phyloP scores from a whole-genome alignment of 805 yeast genomes.

The Kregervanrija fluxuum region DNA sequence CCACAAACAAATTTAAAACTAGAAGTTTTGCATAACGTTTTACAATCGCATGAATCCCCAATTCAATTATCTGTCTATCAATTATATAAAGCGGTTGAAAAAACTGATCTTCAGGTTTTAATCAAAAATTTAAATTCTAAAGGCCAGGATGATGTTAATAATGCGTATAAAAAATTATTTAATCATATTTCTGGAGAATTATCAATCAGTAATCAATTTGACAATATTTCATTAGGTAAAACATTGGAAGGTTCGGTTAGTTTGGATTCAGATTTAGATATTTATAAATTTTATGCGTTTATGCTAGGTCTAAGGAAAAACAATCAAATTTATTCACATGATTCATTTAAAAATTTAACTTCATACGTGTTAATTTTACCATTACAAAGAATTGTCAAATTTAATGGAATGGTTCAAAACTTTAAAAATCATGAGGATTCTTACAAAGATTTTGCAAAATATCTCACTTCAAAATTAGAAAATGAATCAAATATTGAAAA shows the following conservation, averaged over 20 bases:
- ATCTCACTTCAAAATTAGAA: slow-evolving; percentile 11
- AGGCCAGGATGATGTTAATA: slow-evolving; percentile 14
- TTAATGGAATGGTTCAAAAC: slow-evolving; percentile 25
- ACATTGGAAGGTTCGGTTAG: slow-evolving; percentile 16
- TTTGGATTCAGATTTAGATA: slow-evolving; percentile 12
- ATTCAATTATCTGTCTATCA: slow-evolving; percentile 32
- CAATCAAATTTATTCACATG: slow-evolving; percentile 31
- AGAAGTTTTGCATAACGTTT: slow-evolving; percentile 28
- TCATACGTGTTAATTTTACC: slow-evolving; percentile 39
- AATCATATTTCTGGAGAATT: slow-evolving; percentile 9
- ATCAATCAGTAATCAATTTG: slow-evolving; percentile 24
- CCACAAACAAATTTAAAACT: slow-evolving; percentile 28
- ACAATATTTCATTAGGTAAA: slow-evolving; percentile 22
- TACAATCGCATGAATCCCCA: slow-evolving; percentile 34
- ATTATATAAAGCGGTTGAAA: slow-evolving; percentile 29
- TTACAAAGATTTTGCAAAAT: slow-evolving; percentile 21
- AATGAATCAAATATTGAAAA: background rate
- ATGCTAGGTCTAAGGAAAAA: slow-evolving; percentile 42
- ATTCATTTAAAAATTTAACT: slow-evolving; percentile 22
- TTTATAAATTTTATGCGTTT: slow-evolving; percentile 34
- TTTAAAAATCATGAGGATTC: slow-evolving; percentile 20
- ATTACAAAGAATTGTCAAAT: slow-evolving; percentile 27
- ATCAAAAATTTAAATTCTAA: slow-evolving; percentile 17
- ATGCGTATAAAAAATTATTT: slow-evolving; percentile 22
- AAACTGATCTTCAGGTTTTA: slow-evolving; percentile 25